Conservation (phyloP, 1,139 yeast genomes). For the Debaryomyces subglobosus region DNA sequence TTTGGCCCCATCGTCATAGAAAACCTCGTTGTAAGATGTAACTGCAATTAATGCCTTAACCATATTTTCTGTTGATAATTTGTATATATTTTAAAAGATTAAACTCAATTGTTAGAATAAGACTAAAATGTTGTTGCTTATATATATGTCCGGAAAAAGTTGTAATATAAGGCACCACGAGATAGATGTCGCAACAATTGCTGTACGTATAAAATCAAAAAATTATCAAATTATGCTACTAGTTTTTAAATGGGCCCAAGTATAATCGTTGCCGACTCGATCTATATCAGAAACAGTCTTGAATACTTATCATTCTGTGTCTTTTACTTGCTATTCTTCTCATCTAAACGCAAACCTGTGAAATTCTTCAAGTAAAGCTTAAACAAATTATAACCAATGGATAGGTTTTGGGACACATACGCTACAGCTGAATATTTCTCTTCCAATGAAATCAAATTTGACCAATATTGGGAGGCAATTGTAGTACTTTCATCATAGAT, state of each 20-base stretch:
- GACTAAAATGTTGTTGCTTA: neutral
- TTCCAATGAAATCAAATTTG: neutral
- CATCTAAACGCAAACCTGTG: neutral
- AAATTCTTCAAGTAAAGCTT: neutral
- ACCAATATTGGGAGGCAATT: neutral
- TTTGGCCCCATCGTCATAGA: constrained; percentile 56
- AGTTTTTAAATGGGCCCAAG: neutral
- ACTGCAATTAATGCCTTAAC: constrained; percentile 53
- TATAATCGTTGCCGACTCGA: no score
- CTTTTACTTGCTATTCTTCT: neutral
- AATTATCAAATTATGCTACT: neutral
- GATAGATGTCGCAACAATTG: neutral
- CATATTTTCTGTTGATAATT: constrained; percentile 16
- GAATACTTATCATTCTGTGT: neutral
- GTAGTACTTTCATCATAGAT: neutral
- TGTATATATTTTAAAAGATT: neutral
- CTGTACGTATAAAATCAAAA: neutral
- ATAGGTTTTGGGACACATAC: neutral
- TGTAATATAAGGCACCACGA: neutral
- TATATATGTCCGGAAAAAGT: neutral
- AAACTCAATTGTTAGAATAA: neutral
- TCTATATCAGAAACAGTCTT: no score
- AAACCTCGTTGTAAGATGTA: constrained; percentile 50
- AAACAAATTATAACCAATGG: neutral
- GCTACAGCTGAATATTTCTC: neutral